phyloP scores from a whole-genome alignment of 805 yeast genomes.

The Ogataea pilisensis region DNA sequence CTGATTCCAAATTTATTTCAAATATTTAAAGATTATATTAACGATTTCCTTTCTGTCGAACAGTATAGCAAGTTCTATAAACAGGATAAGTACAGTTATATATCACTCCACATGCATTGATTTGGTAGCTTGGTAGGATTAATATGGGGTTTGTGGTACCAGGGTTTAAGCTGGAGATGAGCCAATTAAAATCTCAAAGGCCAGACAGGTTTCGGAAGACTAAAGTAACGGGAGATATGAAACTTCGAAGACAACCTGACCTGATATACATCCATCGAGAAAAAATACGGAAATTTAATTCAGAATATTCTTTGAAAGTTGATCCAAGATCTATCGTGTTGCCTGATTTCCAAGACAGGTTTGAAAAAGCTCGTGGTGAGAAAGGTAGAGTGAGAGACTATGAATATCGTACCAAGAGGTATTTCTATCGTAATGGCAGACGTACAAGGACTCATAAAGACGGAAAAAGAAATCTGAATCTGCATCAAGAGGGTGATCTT shows the following conservation, averaged over 20 bases:
- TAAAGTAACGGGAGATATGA: neutral
- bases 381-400: neutral
- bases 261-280: neutral
- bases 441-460: neutral
- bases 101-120: no score
- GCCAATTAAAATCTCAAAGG: neutral
- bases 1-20: no score
- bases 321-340: neutral
- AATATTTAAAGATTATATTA: no score
- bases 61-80: no score
- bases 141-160: constrained; percentile 11
- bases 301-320: neutral
- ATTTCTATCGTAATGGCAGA: neutral
- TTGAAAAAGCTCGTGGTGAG: neutral
- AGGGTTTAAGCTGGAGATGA: constrained; percentile 5
- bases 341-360: neutral
- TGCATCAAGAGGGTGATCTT: no score
- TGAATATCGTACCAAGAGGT: neutral
- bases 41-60: no score
- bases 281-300: neutral
- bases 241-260: neutral
- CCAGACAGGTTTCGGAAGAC: neutral
- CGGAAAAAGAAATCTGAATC: neutral
- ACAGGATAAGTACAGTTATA: no score
- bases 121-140: neutral